phyloP scores from a whole-genome alignment of 2,329 filamentous ascomycete genomes.

The Pochonia chlamydosporia region DNA sequence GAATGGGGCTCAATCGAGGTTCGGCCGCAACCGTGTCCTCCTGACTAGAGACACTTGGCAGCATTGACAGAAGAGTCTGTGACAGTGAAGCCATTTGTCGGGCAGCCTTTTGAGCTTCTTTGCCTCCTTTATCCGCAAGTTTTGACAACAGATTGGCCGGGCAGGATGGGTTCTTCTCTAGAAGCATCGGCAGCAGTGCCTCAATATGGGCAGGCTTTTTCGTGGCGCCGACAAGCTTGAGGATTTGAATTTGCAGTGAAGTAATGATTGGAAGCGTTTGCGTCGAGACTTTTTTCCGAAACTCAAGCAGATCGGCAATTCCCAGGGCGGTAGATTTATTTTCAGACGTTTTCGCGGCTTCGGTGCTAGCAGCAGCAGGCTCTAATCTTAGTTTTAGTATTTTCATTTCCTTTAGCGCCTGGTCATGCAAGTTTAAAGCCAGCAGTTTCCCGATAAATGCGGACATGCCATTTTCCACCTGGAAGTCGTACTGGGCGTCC shows the following conservation, averaged over 20 bases:
- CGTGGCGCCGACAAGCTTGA: conserved; percentile 56
- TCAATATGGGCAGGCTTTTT: conserved; percentile 57
- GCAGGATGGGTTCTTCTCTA: conserved; percentile 46
- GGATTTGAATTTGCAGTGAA: conserved; percentile 56
- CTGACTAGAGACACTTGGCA: conserved; percentile 59
- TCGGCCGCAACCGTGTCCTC: conserved; percentile 54
- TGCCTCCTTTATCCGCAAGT: conserved; percentile 34
- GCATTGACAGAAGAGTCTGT: conserved; percentile 58
- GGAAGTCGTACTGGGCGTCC: conserved; percentile 53
- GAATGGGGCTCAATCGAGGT: conserved; percentile 47
- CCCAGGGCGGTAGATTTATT: conserved; percentile 21
- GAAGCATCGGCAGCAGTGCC: conserved; percentile 48
- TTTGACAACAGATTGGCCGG: conserved; percentile 51
- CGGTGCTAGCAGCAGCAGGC: conserved; percentile 16
- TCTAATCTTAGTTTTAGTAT: conserved; percentile 61
- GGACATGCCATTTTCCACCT: conserved; percentile 69
- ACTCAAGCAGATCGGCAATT: conserved; percentile 57
- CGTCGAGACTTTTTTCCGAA: conserved; percentile 39
- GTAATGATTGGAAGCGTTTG: conserved; percentile 50
- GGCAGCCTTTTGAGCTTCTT: conserved; percentile 50
- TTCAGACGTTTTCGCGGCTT: conserved; percentile 26
- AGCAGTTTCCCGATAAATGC: conserved; percentile 63
- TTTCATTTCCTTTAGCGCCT: conserved; percentile 63
- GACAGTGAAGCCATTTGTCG: conserved; percentile 63
- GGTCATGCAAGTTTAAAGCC: conserved; percentile 56